Evolutionary conservation across 129 eudicot species (phyloP).

Genomic region (Gnaphalium uliginosum): DNA sequence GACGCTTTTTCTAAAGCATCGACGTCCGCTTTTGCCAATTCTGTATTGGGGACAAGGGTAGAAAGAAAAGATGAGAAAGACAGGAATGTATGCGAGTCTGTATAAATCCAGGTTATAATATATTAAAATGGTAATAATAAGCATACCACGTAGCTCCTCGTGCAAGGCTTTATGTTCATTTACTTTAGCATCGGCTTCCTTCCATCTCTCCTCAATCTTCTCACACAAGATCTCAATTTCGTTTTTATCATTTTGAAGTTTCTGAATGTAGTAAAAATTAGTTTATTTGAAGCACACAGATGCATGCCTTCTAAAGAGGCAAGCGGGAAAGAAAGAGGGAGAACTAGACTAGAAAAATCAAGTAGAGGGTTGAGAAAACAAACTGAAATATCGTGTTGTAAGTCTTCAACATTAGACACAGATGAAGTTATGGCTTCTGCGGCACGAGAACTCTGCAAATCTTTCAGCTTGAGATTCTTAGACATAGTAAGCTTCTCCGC

Average conservation of each 20-base stretch:
- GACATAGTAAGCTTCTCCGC: conserved; percentile 49
- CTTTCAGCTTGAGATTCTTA: conserved; percentile 52
- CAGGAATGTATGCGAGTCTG: neutral
- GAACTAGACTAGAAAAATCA: neutral
- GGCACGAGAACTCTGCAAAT: conserved; percentile 49
- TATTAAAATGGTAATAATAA: neutral
- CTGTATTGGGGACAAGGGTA: conserved; percentile 34
- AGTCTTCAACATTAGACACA: conserved; percentile 69
- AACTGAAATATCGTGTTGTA: conserved; percentile 62
- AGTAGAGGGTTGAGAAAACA: conserved; percentile 35
- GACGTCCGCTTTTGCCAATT: conserved; percentile 66
- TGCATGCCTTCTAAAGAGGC: neutral
- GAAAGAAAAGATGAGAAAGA: conserved; percentile 5
- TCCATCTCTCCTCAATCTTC: conserved; percentile 46
- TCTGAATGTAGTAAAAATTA: conserved; percentile 41
- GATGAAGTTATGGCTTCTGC: conserved; percentile 53
- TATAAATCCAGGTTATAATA: neutral
- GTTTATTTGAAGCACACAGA: neutral
- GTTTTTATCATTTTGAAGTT: conserved; percentile 46
- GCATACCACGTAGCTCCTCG: conserved; percentile 61
- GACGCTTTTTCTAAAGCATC: conserved; percentile 67
- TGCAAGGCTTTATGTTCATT: conserved; percentile 46
- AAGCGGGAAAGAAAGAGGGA: neutral
- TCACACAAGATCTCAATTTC: conserved; percentile 53
- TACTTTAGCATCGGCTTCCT: conserved; percentile 61